phyloP scores from a whole-genome alignment of 2,329 filamentous ascomycete species.

The Penicillium crustosum region DNA sequence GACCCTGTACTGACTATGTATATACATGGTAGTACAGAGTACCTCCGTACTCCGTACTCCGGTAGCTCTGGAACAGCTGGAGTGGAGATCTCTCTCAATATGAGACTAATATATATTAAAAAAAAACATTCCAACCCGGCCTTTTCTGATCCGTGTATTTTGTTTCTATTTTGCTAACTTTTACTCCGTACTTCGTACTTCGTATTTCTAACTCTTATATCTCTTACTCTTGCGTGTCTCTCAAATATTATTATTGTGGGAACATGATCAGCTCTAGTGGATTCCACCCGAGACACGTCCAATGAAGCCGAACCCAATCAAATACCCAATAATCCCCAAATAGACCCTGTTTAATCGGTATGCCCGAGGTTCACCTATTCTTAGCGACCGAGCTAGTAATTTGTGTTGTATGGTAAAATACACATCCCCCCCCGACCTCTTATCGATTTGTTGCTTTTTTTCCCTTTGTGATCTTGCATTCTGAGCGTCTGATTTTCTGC shows the following conservation, averaged over 20 bases:
- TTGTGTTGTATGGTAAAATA: constrained; percentile 8
- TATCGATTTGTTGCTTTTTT: constrained; percentile 16
- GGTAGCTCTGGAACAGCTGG: not conserved
- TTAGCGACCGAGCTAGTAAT: constrained; percentile 12
- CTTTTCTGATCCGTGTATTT: not conserved
- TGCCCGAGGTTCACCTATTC: constrained; percentile 13
- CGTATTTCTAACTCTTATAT: not conserved
- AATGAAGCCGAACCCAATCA: not conserved
- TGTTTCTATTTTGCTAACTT: not conserved
- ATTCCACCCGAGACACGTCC: constrained; percentile 9
- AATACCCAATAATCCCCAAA: not conserved
- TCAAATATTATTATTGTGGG: not conserved
- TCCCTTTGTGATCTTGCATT: constrained; percentile 9
- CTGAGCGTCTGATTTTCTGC: not conserved
- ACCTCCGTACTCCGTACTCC: not conserved
- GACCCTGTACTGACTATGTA: not conserved
- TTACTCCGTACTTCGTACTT: no score
- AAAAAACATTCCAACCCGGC: not conserved
- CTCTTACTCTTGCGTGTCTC: not conserved
- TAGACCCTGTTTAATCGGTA: not conserved
- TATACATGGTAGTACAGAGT: not conserved
- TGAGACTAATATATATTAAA: not conserved
- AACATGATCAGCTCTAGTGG: constrained; percentile 1
- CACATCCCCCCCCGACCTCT: constrained; percentile 10
- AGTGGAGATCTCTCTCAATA: not conserved